Percentiles rank a stretch among this genome's conserved stretches.
These are phyloP conservation scores for Rhodosporidiobolus sp. DNA, from an alignment of 768 basidiomycete species.

Conservation along the genomic window DNA sequence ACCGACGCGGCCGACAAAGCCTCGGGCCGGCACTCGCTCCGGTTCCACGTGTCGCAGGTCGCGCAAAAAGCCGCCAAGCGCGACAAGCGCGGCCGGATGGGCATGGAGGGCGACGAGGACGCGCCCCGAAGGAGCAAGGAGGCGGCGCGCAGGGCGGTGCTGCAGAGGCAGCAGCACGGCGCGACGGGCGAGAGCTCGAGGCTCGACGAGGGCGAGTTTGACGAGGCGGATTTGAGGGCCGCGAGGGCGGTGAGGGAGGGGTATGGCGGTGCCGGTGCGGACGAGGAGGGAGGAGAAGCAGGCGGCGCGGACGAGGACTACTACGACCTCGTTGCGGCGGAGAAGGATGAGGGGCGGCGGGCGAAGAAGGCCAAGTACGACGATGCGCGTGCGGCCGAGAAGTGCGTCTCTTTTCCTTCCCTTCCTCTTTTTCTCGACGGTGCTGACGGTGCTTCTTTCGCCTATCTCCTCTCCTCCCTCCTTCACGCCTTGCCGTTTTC, in stretches of 20 bases:
- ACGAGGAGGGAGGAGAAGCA: slow-evolving; percentile 52
- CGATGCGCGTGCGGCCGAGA: slow-evolving; percentile 55
- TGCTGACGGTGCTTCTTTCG: slow-evolving; percentile 1
- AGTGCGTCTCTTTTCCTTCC: slow-evolving; percentile 55
- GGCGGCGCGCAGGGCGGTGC: slow-evolving; percentile 52
- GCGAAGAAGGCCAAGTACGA: slow-evolving; percentile 82
- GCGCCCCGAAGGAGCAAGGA: slow-evolving; percentile 75
- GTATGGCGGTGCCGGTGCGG: slow-evolving; percentile 6
- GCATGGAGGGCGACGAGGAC: slow-evolving; percentile 85
- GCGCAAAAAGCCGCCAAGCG: slow-evolving; percentile 74
- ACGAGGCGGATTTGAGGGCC: slow-evolving; percentile 39
- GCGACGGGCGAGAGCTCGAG: slow-evolving; percentile 44
- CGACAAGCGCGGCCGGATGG: slow-evolving; percentile 56
- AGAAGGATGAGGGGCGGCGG: slow-evolving; percentile 67
- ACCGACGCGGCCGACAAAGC: slow-evolving; percentile 79
- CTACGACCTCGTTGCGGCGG: slow-evolving; percentile 81
- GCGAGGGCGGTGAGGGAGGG: slow-evolving; percentile 38
- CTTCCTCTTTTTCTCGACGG: not conserved
- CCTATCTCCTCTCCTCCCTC: not conserved
- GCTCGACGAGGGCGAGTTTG: slow-evolving; percentile 49
- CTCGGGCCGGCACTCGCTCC: slow-evolving; percentile 73
- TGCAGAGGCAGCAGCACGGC: slow-evolving; percentile 47
- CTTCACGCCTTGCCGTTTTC: not conserved
- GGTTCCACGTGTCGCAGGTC: slow-evolving; percentile 91
- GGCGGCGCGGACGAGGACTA: slow-evolving; percentile 66